Evolutionary conservation across 306 rosid genomes (phyloP).

Genomic region (Quercus suber): DNA sequence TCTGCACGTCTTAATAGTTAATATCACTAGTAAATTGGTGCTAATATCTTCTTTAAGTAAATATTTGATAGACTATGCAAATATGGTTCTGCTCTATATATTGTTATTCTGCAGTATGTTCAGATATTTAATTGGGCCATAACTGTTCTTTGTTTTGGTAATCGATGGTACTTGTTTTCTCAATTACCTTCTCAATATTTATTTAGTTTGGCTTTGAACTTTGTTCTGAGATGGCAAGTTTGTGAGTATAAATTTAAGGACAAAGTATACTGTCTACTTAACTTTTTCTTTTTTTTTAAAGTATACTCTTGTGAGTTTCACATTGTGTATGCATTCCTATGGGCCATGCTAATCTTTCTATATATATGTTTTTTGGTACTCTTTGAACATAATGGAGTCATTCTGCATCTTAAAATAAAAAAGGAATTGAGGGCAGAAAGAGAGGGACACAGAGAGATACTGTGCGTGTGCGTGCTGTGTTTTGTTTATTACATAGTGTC

Average conservation of each 20-base stretch:
- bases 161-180: neutral
- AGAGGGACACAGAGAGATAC: neutral
- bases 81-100: neutral
- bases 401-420: neutral
- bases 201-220: neutral
- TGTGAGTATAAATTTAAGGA: neutral
- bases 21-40: slow-evolving; percentile 1
- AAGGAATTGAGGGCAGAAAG: neutral
- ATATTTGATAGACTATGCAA: neutral
- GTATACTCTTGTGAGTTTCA: neutral
- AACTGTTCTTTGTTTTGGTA: neutral
- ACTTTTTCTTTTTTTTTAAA: no score
- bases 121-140: neutral
- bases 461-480: no score
- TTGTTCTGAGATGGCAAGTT: neutral
- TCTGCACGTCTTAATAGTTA: neutral
- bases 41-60: neutral
- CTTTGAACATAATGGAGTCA: neutral
- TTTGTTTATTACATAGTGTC: neutral
- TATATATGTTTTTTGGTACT: neutral
- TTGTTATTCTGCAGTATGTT: neutral
- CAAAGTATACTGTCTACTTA: neutral
- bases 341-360: neutral
- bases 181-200: neutral
- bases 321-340: neutral